Base-by-base conservation (phyloP, 306 rosid genomes). In the Fragaria nilgerrensis region DNA sequence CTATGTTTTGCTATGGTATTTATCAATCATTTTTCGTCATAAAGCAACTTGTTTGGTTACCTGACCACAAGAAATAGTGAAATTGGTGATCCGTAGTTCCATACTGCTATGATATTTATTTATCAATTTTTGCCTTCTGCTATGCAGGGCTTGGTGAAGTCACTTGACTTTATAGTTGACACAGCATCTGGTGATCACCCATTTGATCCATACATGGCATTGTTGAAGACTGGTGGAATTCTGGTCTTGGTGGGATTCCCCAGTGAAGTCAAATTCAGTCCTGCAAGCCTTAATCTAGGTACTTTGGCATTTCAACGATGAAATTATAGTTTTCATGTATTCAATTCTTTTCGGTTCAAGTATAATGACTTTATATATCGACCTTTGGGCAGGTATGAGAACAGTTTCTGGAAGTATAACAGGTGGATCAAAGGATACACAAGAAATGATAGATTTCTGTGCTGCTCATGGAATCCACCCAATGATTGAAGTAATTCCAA, bases 131-230 rank as follows among this genome's bases (percentile, higher is more conserved):
- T 1, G 16, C 32, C 4, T 56, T 22, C 10, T 56, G 58, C 41
- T 80, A 5, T 79, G 68, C 80, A 94, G 98, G 89, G 89, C 7
- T 76, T 86, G 86, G 81, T 89, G 8, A 89, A 84, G 77, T 86
- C 97, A 2, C 77, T 88, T 6, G 97, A 94, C 86, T 94, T 90
- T 41, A 83, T 94, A 44, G 37, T 94, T 56, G 97, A 92, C 83
- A 82, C 97, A 25, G 94, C 97, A 34, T 92, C 96, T 45, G 98
- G 98, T 77, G 91, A 90, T 85, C 98, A 94, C 66, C 88, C 87
- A 2, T 89, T 92, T 85, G 97, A 92, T 87, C 91, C 91, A 64
- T 92, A 90, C 83, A 82, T 92, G 96, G 70, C 92, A 48, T 75
- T 88, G 29, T 74, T 94, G 86, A 94, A 92, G 89, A 80, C 84